phyloP scores from a whole-genome alignment of 345 rosid species.

The Acer campestre region DNA sequence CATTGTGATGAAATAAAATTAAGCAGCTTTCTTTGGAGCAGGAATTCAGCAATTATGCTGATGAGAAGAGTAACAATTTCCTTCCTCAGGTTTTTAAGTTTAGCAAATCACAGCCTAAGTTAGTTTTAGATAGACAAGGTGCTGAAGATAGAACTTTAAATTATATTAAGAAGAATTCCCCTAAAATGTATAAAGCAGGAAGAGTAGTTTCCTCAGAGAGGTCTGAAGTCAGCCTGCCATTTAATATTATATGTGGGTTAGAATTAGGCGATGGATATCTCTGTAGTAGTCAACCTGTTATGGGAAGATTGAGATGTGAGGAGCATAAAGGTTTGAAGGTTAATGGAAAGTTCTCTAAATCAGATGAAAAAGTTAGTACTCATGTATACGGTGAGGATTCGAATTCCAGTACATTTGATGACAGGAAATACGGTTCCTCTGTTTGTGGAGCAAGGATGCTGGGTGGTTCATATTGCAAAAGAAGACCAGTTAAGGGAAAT shows the following conservation, averaged over 20 bases:
- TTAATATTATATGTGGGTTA: slow-evolving; percentile 47
- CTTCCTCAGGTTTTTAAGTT: slow-evolving; percentile 46
- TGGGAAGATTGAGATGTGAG: slow-evolving; percentile 64
- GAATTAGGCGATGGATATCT: slow-evolving; percentile 46
- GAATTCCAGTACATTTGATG: background rate
- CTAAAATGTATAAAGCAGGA: slow-evolving; percentile 1
- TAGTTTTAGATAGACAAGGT: slow-evolving; percentile 33
- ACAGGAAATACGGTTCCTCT: background rate
- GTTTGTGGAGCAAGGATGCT: background rate
- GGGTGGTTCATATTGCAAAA: slow-evolving; percentile 14
- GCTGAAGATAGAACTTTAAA: slow-evolving; percentile 30
- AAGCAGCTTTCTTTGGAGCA: slow-evolving; percentile 33
- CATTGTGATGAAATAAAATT: no score
- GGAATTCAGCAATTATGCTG: slow-evolving; percentile 20
- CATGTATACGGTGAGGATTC: background rate
- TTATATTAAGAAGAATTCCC: background rate
- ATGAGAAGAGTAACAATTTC: slow-evolving; percentile 39
- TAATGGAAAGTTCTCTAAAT: slow-evolving; percentile 28
- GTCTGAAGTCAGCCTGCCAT: background rate
- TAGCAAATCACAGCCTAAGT: slow-evolving; percentile 55
- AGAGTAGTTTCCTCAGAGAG: background rate
- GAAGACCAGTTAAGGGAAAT: slow-evolving; percentile 8
- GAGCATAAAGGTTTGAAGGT: slow-evolving; percentile 72
- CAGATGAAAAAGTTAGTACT: slow-evolving; percentile 6
- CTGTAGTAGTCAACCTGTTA: slow-evolving; percentile 45